These are phyloP conservation scores for Aspergillus nomiae DNA, from an alignment of 2,329 filamentous ascomycete genomes.

Conservation along the genomic window DNA sequence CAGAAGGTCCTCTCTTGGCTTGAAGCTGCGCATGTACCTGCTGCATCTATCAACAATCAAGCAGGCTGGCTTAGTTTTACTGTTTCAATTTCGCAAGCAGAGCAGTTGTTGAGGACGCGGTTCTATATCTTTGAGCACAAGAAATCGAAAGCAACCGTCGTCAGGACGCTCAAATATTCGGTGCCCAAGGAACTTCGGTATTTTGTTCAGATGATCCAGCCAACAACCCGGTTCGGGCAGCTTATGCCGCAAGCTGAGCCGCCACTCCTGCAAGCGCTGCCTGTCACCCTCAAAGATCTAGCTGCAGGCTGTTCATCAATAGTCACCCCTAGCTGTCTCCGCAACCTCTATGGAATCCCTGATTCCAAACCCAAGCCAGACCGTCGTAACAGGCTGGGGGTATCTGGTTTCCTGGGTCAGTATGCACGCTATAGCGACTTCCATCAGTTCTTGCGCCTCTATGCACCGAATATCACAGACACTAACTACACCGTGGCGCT, in stretches of 20 bases:
- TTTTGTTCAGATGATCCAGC: constrained; percentile 65
- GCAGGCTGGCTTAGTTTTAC: constrained; percentile 65
- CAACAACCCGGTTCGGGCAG: constrained; percentile 64
- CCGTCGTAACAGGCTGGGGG: constrained; percentile 43
- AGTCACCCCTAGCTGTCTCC: constrained; percentile 53
- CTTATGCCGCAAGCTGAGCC: constrained; percentile 46
- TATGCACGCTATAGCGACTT: constrained; percentile 59
- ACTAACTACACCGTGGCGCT: constrained; percentile 59
- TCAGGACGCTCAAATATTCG: constrained; percentile 63
- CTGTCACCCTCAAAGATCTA: constrained; percentile 20
- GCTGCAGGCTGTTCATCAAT: constrained; percentile 40
- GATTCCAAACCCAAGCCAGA: constrained; percentile 31
- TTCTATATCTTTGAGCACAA: constrained; percentile 60
- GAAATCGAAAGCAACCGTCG: constrained; percentile 44
- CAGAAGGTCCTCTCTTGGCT: constrained; percentile 60
- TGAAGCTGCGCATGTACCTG: constrained; percentile 50
- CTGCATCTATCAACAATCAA: constrained; percentile 50
- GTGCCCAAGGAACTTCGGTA: constrained; percentile 58
- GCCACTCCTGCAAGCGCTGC: constrained; percentile 24
- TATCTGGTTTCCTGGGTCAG: constrained; percentile 54
- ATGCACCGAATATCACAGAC: constrained; percentile 54
- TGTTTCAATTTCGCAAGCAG: constrained; percentile 45
- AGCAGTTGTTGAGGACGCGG: constrained; percentile 58
- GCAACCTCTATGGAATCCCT: constrained; percentile 52
- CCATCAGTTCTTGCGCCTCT: constrained; percentile 57